Percentiles rank a stretch among this genome's conserved stretches.
phyloP scores from a whole-genome alignment of 345 rosid genomes.

The Eucalyptus coolabah region DNA sequence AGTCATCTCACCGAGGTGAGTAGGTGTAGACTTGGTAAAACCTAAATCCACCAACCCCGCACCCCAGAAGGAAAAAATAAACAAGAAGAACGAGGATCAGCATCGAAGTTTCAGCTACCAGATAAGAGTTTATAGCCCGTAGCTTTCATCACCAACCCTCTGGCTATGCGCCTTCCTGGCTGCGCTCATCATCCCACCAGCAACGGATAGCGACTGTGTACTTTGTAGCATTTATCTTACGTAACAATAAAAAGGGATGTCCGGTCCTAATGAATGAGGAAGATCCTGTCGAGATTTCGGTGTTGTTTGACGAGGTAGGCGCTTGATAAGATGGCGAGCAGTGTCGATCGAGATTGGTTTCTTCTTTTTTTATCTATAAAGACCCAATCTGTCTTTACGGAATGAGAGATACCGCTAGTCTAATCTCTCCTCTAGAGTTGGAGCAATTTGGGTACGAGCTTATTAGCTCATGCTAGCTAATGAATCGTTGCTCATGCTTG shows the following conservation, averaged over 20 bases:
- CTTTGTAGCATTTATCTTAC: not conserved
- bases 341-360: not conserved
- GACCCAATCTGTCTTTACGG: accelerated
- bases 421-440: not conserved
- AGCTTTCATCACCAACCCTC: not conserved
- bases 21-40: not conserved
- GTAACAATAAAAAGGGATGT: not conserved
- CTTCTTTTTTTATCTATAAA: not conserved
- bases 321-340: not conserved
- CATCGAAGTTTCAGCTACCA: not conserved
- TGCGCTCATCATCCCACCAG: not conserved
- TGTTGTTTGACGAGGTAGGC: not conserved
- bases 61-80: not conserved
- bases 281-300: not conserved
- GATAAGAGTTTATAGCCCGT: not conserved
- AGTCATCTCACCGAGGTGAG: not conserved
- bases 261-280: not conserved
- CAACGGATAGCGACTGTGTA: not conserved
- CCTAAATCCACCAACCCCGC: not conserved
- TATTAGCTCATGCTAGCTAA: not conserved
- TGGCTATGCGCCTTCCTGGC: not conserved
- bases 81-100: not conserved
- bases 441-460: not conserved
- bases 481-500: not conserved
- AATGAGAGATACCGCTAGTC: not conserved